Evolutionary conservation across 1,284 basidiomycete species (phyloP), one percentile per base, ranked within the genome.

Genomic region (Lignosus rhinocerotis): DNA sequence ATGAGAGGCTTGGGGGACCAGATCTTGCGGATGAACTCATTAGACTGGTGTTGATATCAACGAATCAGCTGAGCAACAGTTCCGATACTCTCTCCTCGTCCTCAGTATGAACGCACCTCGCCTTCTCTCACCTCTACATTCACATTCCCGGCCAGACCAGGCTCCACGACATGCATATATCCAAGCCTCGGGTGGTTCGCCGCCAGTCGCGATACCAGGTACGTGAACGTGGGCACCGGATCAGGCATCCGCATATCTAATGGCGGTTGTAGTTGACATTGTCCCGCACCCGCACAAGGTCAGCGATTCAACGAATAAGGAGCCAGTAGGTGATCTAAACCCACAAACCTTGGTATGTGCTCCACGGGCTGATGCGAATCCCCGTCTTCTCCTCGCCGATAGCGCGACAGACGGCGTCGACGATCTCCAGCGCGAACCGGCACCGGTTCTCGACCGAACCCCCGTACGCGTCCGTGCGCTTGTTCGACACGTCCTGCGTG

Each of bases 391-490:
- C 66, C 21, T 67, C 50, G 1, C 79, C 80, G n/a, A 81, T 62
- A 0, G 72, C 73, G 5, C 73, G 65, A 4, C 66, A 70, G 0
- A 79, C 62, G 1, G 78, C 77, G 25, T 80, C 76, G 3, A 83
- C 68, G n/a, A 84, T 73, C 63, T 75, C 73, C 61, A 82, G 72
- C 6, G 73, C 61, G 57, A 86, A 85, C 12, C 78, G 71, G 3
- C 72, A 63, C 33, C 84, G 73, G 66, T 83, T 83, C 67, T 82
- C 79, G 17, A 82, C 55, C 5, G 73, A 73, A 5, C 84, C 84
- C 12, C 84, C 84, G 67, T 83, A 87, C 39, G 75, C 71, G 69
- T 87, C 85, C 14, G 78, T 80, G 31, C 83, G 78, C 32, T 78
- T 71, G 72, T 85, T 85, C 44, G 75, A 61, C 0, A 66, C 64